Percentiles rank a stretch among this genome's conserved stretches.
These are phyloP conservation scores for Penicillium olsonii DNA, from an alignment of 2,329 filamentous ascomycete species.

Conservation along the genomic window DNA sequence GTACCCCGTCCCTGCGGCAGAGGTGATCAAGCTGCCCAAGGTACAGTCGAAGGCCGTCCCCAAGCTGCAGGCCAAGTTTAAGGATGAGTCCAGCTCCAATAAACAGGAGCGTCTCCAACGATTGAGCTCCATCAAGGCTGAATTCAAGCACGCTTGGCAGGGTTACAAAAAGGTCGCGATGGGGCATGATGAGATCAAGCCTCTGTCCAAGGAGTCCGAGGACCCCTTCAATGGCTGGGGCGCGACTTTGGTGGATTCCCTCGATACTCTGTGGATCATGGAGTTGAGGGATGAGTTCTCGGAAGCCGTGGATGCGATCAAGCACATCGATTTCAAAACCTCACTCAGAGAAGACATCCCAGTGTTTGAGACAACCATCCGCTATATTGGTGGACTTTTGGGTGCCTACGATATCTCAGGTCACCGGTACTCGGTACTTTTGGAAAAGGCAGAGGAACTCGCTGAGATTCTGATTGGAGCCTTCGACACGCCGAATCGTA, in stretches of 20 bases:
- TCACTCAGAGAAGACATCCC: slow-evolving; percentile 70
- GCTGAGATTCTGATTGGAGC: slow-evolving; percentile 78
- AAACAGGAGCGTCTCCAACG: slow-evolving; percentile 66
- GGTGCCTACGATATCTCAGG: slow-evolving; percentile 85
- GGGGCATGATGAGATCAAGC: slow-evolving; percentile 82
- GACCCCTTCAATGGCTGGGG: slow-evolving; percentile 93
- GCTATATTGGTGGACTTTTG: slow-evolving; percentile 83
- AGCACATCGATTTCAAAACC: slow-evolving; percentile 79
- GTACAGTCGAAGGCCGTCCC: slow-evolving; percentile 70
- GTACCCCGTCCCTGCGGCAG: slow-evolving; percentile 72
- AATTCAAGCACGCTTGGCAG: slow-evolving; percentile 76
- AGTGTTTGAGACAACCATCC: slow-evolving; percentile 90
- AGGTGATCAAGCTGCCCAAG: slow-evolving; percentile 74
- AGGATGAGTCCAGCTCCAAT: slow-evolving; percentile 60
- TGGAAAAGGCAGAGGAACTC: slow-evolving; percentile 77
- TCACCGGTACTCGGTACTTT: slow-evolving; percentile 65
- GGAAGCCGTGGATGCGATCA: slow-evolving; percentile 69
- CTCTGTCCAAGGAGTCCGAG: slow-evolving; percentile 65
- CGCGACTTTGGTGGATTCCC: slow-evolving; percentile 77
- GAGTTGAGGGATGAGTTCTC: slow-evolving; percentile 76
- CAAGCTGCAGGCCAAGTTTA: slow-evolving; percentile 72
- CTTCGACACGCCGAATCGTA: slow-evolving; percentile 91
- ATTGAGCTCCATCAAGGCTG: slow-evolving; percentile 67
- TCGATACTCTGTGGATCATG: slow-evolving; percentile 89
- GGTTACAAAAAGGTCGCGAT: slow-evolving; percentile 80